Evolutionary conservation across 805 yeast species (phyloP), one percentile per base, ranked within the genome.

Genomic region (Wickerhamiella musiphila): DNA sequence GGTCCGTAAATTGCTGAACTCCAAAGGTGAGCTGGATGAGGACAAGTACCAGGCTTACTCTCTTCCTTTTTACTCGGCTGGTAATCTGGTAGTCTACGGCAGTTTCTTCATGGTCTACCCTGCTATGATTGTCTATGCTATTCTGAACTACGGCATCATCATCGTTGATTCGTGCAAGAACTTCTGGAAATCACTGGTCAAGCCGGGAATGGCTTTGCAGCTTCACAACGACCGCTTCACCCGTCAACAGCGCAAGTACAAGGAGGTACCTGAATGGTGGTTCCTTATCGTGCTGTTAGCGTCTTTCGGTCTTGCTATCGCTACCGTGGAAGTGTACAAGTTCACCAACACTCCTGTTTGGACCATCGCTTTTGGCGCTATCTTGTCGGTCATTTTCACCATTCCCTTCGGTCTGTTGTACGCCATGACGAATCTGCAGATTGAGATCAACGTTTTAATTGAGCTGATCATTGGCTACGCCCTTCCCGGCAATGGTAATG

Each of bases 241-340:
- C 35, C 56, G 54, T 29, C 68, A 70, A 64, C 70, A 71, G 73
- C 39, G 63, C 9, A 49, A 50, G 19, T 70, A 72, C 48, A 60
- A 58, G 15, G 79, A 72, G 42, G 76, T 70, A 18, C 79, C 76
- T n/a, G 67, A 63, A 35, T 63, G 64, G 63, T 66, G 61, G 68
- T 67, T 61, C 39, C 34, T 59, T 12, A 20, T 45, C 5, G 57
- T 66, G n/a, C 47, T 71, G 18, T 34, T 63, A 18, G 40, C 54
- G 1, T 60, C 72, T 18, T 49, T 69, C 1, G 44, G 52, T 4
- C 57, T 64, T 38, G 70, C 68, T 1, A 48, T 67, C n/a, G 40
- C 59, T 0, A 56, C 65, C 37, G 68, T 68, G 6, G 44, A 58
- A 30, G 49, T 34, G 20, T 44, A 46, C 26, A 33, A 32, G 19